Evolutionary conservation across 805 yeast genomes (phyloP).

Genomic region (Priceomyces fermenticarens): DNA sequence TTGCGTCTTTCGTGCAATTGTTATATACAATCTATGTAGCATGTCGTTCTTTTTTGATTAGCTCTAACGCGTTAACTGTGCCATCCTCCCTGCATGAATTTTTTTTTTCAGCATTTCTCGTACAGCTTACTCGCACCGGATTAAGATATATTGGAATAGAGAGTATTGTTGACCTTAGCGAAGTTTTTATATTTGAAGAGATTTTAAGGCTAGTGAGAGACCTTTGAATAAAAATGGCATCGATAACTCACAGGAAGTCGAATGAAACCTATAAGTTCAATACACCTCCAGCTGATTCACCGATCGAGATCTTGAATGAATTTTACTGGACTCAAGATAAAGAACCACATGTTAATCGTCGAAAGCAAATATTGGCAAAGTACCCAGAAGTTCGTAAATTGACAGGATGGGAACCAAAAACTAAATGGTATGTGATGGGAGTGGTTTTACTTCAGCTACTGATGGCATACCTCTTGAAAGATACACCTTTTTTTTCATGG

Average conservation of each 20-base stretch:
- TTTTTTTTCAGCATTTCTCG: no score
- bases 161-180: no score
- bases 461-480: conserved; percentile 58
- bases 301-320: conserved; percentile 48
- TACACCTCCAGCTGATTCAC: conserved; percentile 41
- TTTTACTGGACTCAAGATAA: conserved; percentile 81
- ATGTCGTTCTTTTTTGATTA: no score
- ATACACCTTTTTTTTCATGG: conserved; percentile 50
- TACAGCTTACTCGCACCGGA: no score
- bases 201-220: neutral
- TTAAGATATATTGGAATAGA: no score
- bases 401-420: conserved; percentile 82
- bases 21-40: no score
- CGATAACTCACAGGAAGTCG: conserved; percentile 25
- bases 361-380: conserved; percentile 68
- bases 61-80: no score
- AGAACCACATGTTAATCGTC: conserved; percentile 77
- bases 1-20: no score
- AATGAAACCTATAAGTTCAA: conserved; percentile 27
- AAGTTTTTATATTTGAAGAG: neutral
- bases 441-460: conserved; percentile 70
- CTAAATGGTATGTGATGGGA: conserved; percentile 67
- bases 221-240: neutral
- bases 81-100: no score
- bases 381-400: conserved; percentile 79